phyloP scores from a whole-genome alignment of 2,329 filamentous ascomycete genomes.

The Diaporthe nobilis region DNA sequence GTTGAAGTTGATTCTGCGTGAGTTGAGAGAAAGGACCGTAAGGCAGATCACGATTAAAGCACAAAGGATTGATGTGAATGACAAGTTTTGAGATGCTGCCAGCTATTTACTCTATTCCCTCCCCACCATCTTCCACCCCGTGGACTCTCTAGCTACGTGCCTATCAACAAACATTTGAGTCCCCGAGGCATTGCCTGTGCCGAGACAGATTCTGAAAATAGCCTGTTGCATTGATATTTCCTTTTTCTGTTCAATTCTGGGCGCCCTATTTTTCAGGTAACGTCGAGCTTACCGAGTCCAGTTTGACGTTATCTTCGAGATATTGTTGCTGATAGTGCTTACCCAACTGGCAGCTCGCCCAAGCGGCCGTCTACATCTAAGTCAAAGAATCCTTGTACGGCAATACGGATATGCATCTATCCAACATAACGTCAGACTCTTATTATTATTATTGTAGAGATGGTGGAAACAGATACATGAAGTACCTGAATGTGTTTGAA shows the following conservation, averaged over 20 bases:
- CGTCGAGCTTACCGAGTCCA: not conserved
- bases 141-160: not conserved
- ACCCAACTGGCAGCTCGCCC: not conserved
- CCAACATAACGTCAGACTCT: not conserved
- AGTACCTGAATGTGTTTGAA: not conserved
- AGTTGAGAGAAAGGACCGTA: not conserved
- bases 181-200: not conserved
- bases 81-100: not conserved
- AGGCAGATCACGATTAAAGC: not conserved
- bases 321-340: not conserved
- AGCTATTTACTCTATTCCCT: not conserved
- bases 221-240: not conserved
- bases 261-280: not conserved
- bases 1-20: slow-evolving; percentile 7
- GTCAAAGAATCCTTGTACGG: not conserved
- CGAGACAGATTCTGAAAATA: not conserved
- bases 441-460: not conserved
- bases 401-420: not conserved
- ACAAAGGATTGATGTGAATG: not conserved
- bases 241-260: not conserved
- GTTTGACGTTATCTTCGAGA: not conserved
- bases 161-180: not conserved
- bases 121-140: too few relatives aligned
- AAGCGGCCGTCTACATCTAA: not conserved
- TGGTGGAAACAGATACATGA: not conserved